phyloP scores from a whole-genome alignment of 2,329 filamentous ascomycete species.

The Chaetomium sp. region DNA sequence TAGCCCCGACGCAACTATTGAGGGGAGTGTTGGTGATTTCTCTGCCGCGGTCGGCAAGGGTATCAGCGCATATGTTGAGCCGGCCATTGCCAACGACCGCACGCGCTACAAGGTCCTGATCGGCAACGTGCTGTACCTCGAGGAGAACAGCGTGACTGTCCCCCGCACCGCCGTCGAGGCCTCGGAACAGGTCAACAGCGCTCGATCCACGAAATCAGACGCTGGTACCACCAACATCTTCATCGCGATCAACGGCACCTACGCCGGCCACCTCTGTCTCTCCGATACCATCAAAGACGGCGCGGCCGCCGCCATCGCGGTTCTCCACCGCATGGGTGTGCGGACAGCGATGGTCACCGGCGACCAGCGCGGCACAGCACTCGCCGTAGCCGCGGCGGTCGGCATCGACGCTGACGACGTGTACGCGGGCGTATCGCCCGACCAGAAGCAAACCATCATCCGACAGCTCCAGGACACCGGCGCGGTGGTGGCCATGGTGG shows the following conservation, averaged over 20 bases:
- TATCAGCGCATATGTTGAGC: slow-evolving; percentile 75
- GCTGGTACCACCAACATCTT: slow-evolving; percentile 87
- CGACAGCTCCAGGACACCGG: slow-evolving; percentile 66
- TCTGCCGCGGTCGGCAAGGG: slow-evolving; percentile 77
- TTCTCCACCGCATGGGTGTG: slow-evolving; percentile 78
- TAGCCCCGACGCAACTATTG: slow-evolving; percentile 64
- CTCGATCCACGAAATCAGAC: slow-evolving; percentile 31
- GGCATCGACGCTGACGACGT: slow-evolving; percentile 73
- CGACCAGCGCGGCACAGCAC: slow-evolving; percentile 77
- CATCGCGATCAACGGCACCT: slow-evolving; percentile 75
- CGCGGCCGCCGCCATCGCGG: slow-evolving; percentile 71
- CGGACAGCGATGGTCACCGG: slow-evolving; percentile 89
- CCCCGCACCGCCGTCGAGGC: slow-evolving; percentile 57
- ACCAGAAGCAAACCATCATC: slow-evolving; percentile 85
- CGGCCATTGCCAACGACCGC: slow-evolving; percentile 59
- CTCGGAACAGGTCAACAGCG: slow-evolving; percentile 51
- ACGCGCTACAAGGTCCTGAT: slow-evolving; percentile 72
- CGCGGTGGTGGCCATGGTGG: slow-evolving; percentile 81
- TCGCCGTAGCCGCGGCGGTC: slow-evolving; percentile 74
- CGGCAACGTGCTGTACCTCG: slow-evolving; percentile 74
- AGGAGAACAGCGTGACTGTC: slow-evolving; percentile 61
- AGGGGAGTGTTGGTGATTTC: slow-evolving; percentile 82
- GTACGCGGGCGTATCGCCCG: slow-evolving; percentile 79
- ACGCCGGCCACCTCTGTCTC: slow-evolving; percentile 75
- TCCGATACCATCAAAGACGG: slow-evolving; percentile 88